Conservation (phyloP, 2,329 filamentous ascomycete species). For the Huntiella omanensis region DNA sequence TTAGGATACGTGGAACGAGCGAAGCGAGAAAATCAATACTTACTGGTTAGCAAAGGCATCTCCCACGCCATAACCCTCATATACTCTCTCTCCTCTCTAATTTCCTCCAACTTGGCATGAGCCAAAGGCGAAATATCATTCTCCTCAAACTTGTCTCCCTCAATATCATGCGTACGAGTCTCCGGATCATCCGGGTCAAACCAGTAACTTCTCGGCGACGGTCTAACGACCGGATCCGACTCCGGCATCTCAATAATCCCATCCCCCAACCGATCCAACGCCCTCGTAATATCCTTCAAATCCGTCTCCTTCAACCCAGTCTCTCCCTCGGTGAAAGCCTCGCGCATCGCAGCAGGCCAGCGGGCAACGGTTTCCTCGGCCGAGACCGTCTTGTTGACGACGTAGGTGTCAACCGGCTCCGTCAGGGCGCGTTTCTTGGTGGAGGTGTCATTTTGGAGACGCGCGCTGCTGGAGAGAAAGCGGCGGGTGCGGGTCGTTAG, state of each 20-base stretch:
- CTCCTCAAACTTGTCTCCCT: constrained; percentile 48
- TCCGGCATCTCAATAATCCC: constrained; percentile 11
- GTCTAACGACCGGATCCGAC: constrained; percentile 13
- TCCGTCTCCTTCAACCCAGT: constrained; percentile 5
- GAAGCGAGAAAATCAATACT: constrained; percentile 19
- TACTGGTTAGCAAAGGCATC: constrained; percentile 78
- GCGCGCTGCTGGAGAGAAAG: not conserved
- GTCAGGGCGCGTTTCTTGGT: constrained; percentile 10
- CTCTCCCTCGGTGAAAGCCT: constrained; percentile 6
- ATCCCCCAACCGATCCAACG: constrained; percentile 12
- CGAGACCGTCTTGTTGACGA: constrained; percentile 8
- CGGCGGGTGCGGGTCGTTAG: not conserved
- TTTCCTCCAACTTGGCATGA: constrained; percentile 72
- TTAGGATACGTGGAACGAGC: not conserved
- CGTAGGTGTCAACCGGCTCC: constrained; percentile 4
- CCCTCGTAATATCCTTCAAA: constrained; percentile 6
- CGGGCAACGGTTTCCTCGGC: constrained; percentile 10
- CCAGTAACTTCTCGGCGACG: constrained; percentile 27
- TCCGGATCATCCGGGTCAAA: constrained; percentile 30
- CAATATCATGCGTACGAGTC: constrained; percentile 29
- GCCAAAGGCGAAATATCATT: constrained; percentile 71
- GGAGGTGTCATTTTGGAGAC: not conserved
- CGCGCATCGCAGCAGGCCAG: constrained; percentile 9
- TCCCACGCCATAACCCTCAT: constrained; percentile 82
- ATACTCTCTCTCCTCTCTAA: constrained; percentile 77